A percentile compares a stretch with the other conserved stretches of the same genome.
Conservation (phyloP, 192 early-diverging fungal genomes). For the Mortierella alpina region DNA sequence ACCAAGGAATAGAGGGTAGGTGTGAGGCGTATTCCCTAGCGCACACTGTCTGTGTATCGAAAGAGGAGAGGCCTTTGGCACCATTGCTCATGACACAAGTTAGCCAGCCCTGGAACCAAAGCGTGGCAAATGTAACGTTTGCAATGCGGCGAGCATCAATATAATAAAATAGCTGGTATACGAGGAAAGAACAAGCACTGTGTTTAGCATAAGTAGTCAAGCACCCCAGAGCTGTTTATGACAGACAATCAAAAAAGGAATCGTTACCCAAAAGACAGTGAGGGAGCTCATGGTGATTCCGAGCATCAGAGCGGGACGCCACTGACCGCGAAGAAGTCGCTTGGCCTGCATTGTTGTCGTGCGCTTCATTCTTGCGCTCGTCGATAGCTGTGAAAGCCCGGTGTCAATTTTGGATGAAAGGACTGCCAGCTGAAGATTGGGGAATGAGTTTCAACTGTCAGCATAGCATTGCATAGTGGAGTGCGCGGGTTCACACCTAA, state of each 20-base stretch:
- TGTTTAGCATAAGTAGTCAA: not conserved
- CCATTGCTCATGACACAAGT: not conserved
- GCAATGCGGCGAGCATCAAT: slow-evolving; percentile 21
- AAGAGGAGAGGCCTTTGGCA: not conserved
- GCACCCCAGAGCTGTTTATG: not conserved
- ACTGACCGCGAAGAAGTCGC: slow-evolving; percentile 44
- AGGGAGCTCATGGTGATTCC: slow-evolving; percentile 20
- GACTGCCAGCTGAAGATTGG: slow-evolving; percentile 19
- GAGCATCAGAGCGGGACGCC: slow-evolving; percentile 49
- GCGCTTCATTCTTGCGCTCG: slow-evolving; percentile 11
- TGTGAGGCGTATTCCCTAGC: slow-evolving; percentile 1
- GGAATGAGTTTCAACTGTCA: not conserved
- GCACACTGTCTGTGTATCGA: slow-evolving; percentile 27
- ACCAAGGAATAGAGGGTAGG: slow-evolving; percentile 39
- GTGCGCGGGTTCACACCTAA: too few relatives aligned
- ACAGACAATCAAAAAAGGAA: not conserved
- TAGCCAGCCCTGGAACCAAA: slow-evolving; percentile 29
- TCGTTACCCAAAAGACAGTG: slow-evolving; percentile 37
- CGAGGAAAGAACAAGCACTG: not conserved
- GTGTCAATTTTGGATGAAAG: slow-evolving; percentile 45
- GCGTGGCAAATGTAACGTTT: not conserved
- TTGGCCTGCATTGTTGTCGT: slow-evolving; percentile 45
- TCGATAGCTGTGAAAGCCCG: slow-evolving; percentile 33
- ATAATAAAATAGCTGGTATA: slow-evolving; percentile 42
- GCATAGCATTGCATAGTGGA: not conserved